Evolutionary conservation across 192 early-diverging fungal species (phyloP).

Genomic region (Geranomyces variabilis): DNA sequence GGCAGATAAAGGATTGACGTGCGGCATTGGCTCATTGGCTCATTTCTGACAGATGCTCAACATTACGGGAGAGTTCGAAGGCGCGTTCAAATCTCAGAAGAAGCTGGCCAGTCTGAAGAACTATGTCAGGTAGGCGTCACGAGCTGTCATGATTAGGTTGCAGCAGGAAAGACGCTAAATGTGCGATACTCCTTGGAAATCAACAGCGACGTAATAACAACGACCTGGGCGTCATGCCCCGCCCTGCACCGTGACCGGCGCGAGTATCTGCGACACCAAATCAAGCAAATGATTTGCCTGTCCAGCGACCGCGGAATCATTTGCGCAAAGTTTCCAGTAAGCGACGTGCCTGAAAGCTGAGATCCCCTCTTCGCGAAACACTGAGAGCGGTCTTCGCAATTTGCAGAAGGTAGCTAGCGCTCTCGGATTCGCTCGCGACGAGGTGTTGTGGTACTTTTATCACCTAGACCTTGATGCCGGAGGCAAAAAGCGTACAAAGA

Average conservation of each 20-base stretch:
- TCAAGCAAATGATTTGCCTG: constrained; percentile 35
- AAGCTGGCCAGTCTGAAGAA: constrained; percentile 21
- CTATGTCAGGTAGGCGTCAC: constrained; percentile 2
- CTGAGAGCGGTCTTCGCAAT: no score
- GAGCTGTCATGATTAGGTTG: no score
- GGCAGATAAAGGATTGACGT: no score
- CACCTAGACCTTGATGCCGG: constrained; percentile 34
- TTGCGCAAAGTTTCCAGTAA: constrained; percentile 29
- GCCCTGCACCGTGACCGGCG: constrained; percentile 31
- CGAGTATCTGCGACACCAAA: constrained; percentile 36
- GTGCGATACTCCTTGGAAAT: background rate
- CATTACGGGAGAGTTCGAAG: constrained; percentile 27
- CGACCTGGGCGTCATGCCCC: background rate
- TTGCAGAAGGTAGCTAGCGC: constrained; percentile 25
- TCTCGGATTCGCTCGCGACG: constrained; percentile 34
- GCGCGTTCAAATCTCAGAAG: constrained; percentile 10
- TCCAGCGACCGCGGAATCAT: constrained; percentile 17
- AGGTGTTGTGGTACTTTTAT: constrained; percentile 45
- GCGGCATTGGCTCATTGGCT: background rate
- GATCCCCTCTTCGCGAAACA: background rate
- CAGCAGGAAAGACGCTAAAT: background rate
- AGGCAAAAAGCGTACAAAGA: constrained; percentile 27
- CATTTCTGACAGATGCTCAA: constrained; percentile 26
- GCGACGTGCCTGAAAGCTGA: background rate
- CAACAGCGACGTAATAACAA: constrained; percentile 18